Conservation (phyloP, 495 filamentous ascomycete species). For the Parachaetomium inaequale region DNA sequence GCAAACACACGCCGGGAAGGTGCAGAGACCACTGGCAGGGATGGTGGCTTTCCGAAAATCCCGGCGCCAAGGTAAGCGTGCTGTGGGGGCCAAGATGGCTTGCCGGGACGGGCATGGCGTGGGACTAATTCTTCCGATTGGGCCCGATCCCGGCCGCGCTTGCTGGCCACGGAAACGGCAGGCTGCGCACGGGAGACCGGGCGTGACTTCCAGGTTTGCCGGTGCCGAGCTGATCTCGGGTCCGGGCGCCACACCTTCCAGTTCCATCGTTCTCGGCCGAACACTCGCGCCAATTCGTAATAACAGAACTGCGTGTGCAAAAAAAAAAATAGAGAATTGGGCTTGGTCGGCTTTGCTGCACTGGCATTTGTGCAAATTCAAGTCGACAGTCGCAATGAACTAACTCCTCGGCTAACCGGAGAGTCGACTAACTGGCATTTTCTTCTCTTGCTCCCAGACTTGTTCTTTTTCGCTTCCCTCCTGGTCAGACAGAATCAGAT, state of each 20-base stretch:
- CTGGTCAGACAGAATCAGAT: not conserved
- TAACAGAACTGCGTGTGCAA: not conserved
- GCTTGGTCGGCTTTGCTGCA: too few species aligned
- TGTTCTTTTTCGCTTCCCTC: not conserved
- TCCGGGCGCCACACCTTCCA: not conserved
- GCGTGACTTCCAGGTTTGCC: not conserved
- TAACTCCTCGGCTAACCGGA: too few species aligned
- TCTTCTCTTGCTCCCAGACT: too few species aligned
- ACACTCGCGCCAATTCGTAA: not conserved
- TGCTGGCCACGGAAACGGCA: not conserved
- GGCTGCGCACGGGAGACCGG: not conserved
- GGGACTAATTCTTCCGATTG: conserved; percentile 29
- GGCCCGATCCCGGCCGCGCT: not conserved
- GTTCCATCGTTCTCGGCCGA: not conserved
- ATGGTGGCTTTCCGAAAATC: conserved; percentile 13
- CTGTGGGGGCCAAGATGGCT: conserved; percentile 24
- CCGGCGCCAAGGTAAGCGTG: conserved; percentile 19
- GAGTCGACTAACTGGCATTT: too few species aligned
- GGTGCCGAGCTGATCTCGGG: conserved; percentile 11
- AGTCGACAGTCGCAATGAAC: too few species aligned
- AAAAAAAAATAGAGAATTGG: too few species aligned
- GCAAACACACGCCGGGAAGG: not conserved
- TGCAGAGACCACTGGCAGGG: not conserved
- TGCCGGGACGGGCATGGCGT: conserved; percentile 3
- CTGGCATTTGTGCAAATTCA: too few species aligned